These are phyloP conservation scores for Stramenopiles sp. DNA, from an alignment of 352 stramenopile species.

Conservation along the genomic window DNA sequence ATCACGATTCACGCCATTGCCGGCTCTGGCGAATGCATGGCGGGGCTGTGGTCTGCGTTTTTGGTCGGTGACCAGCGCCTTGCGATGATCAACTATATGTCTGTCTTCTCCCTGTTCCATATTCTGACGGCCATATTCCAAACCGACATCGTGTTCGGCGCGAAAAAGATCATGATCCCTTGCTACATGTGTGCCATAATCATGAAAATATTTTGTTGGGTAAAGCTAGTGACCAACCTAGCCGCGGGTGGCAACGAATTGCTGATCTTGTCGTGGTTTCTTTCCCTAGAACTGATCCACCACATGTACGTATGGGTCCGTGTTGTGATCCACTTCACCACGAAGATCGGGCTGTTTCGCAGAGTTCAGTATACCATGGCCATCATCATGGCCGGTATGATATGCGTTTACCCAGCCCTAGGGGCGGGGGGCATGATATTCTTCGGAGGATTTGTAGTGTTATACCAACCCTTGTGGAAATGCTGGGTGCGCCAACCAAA, in stretches of 20 bases:
- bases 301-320: background rate
- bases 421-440: background rate
- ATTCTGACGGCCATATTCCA: background rate
- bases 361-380: background rate
- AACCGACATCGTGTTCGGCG: background rate
- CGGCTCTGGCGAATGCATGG: background rate
- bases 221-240: background rate
- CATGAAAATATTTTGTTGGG: background rate
- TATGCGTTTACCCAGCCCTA: background rate
- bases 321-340: background rate
- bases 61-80: background rate
- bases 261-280: background rate
- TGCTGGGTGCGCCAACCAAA: background rate
- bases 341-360: background rate
- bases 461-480: background rate
- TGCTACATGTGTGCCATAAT: background rate
- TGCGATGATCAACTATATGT: background rate
- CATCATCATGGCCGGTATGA: background rate
- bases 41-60: background rate
- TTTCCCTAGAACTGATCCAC: background rate
- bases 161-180: background rate
- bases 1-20: background rate
- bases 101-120: background rate
- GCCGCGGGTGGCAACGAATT: background rate
- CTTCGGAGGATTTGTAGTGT: background rate